A percentile compares a stretch with the other conserved stretches of the same genome.
phyloP scores from a whole-genome alignment of 2,329 filamentous ascomycete species.

The Rasamsonia emersonii region DNA sequence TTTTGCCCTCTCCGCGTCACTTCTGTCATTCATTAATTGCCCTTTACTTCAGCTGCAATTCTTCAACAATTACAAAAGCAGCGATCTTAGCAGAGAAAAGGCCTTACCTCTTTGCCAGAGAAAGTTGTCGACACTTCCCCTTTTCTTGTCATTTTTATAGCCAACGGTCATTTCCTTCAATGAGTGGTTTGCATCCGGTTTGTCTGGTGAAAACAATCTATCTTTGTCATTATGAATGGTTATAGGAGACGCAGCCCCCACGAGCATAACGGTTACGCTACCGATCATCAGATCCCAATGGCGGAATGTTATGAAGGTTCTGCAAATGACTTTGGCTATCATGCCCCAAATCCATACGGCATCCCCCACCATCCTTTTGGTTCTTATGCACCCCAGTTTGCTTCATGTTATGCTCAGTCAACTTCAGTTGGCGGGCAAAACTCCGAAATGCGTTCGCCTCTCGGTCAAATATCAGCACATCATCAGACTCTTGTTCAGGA shows the following conservation, averaged over 20 bases:
- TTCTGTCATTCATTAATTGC: too few species aligned
- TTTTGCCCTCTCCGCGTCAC: too few species aligned
- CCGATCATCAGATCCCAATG: constrained; percentile 25
- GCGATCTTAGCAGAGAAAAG: too few species aligned
- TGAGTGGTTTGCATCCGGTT: too few species aligned
- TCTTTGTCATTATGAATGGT: constrained; percentile 29
- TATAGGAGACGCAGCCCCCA: constrained; percentile 31
- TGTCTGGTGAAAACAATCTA: too few species aligned
- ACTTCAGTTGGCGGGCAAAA: constrained; percentile 21
- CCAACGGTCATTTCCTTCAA: too few species aligned
- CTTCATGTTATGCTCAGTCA: constrained; percentile 26
- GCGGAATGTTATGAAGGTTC: constrained; percentile 23
- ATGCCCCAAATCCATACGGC: constrained; percentile 22
- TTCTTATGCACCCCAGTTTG: constrained; percentile 29
- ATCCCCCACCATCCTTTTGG: constrained; percentile 27
- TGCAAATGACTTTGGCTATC: constrained; percentile 23
- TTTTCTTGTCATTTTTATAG: too few species aligned
- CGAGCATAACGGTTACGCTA: constrained; percentile 24
- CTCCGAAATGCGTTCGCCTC: constrained; percentile 23
- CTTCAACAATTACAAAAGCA: too few species aligned
- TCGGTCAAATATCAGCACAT: constrained; percentile 23
- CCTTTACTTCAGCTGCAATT: too few species aligned
- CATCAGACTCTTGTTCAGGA: constrained; percentile 19
- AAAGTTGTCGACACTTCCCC: too few species aligned
- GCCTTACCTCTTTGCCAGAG: too few species aligned